A percentile compares a stretch with the other conserved stretches of the same genome.
Conservation (phyloP, 2,329 filamentous ascomycete genomes). For the Trichoderma asperellum region DNA sequence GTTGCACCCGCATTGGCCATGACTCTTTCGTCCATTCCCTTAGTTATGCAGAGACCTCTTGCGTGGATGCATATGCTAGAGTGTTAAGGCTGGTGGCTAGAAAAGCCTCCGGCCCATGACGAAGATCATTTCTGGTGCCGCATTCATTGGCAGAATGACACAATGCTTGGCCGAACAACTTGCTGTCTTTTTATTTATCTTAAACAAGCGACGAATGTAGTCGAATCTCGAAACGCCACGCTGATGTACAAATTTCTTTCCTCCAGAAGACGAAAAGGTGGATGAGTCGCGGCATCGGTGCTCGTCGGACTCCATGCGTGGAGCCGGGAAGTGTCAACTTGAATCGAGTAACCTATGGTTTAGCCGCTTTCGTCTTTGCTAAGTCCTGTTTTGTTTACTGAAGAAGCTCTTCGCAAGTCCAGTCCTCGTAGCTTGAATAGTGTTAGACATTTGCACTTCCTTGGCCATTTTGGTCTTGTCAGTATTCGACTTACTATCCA, state of each 20-base stretch:
- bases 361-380: not conserved
- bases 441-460: conserved; percentile 26
- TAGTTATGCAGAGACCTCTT: not conserved
- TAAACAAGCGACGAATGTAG: conserved; percentile 9
- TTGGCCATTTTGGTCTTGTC: not conserved
- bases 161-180: not conserved
- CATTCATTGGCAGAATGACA: not conserved
- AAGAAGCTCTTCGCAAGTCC: conserved; percentile 95
- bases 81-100: not conserved
- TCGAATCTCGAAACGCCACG: conserved; percentile 43
- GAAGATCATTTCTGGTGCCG: not conserved
- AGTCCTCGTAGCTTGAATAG: conserved; percentile 86
- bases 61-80: not conserved
- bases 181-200: not conserved
- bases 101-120: not conserved
- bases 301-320: not conserved
- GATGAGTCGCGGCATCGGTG: not conserved
- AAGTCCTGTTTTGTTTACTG: conserved; percentile 47
- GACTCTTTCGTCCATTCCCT: not conserved
- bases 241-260: conserved; percentile 39
- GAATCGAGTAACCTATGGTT: not conserved
- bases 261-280: conserved; percentile 5
- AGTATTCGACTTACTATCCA: conserved; percentile 72
- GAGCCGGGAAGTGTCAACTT: not conserved
- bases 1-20: not conserved